Evolutionary conservation across 768 basidiomycete genomes (phyloP), one percentile per base, ranked within the genome.

Genomic region (Trametes villosa): DNA sequence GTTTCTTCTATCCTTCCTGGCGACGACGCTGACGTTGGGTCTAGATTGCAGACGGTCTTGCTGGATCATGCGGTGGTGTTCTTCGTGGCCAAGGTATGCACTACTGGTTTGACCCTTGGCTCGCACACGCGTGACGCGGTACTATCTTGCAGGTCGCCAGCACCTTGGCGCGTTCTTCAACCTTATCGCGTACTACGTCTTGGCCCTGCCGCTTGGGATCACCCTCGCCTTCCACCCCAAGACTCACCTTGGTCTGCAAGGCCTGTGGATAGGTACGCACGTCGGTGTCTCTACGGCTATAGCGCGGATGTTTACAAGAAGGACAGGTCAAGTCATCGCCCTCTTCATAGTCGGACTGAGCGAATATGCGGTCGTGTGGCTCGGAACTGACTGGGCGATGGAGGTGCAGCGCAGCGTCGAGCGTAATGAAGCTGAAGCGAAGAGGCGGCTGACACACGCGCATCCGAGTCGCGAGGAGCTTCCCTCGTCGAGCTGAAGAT

Each of bases 151-250:
- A 75, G 79, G 77, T 8, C 71, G 87, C 20, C 90, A 92, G 69
- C 85, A 87, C 61, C 80, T 91, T 18, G 90, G 89, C 8, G 89
- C 90, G 9, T 65, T 85, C 8, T 90, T 91, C 76, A 91, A 92
- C 68, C 69, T 88, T 26, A 73, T 89, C 17, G 88, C 89, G 36
- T 85, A 85, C 69, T 85, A 84, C 58, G 74, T 83, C 1, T 68
- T 85, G 36, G 84, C 82, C 4, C 70, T 84, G 2, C 84, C 83
- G 0, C 68, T 84, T 22, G 84, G 83, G 12, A 79, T 82, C 54
- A 77, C 74, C 1, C 78, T 85, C 12, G 83, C 83, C 2, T 84
- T 83, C 68, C 70, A 71, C 40, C 57, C 66, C 2, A 65, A 62
- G 24, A 70, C 73, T 0, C 71, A 67, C n/a, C 58, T 79, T 11